phyloP scores from a whole-genome alignment of 2,329 filamentous ascomycete species.

The Lecanicillium sp. region DNA sequence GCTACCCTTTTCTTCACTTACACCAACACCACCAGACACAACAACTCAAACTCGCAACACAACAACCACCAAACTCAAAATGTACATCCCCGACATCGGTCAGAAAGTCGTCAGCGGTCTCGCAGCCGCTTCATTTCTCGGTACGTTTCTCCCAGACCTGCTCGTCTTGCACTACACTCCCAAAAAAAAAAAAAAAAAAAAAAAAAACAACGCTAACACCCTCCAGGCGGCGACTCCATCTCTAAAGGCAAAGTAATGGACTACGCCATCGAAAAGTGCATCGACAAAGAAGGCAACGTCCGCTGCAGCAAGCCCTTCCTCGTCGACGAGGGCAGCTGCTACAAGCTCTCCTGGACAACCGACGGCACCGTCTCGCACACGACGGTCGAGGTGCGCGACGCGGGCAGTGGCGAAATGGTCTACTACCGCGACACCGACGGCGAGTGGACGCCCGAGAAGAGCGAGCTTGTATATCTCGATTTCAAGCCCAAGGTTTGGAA shows the following conservation, averaged over 20 bases:
- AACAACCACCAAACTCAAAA: constrained; percentile 1
- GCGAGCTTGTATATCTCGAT: constrained; percentile 35
- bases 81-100: constrained; percentile 11
- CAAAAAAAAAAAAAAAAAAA: not conserved
- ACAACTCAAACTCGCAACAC: too few relatives aligned
- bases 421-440: constrained; percentile 37
- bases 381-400: constrained; percentile 26
- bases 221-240: constrained; percentile 11
- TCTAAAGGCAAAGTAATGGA: constrained; percentile 29
- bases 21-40: not conserved
- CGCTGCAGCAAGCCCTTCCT: constrained; percentile 32
- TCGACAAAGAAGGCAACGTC: constrained; percentile 28
- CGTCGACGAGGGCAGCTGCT: constrained; percentile 28
- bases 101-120: constrained; percentile 6
- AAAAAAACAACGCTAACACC: not conserved
- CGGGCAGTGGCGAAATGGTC: constrained; percentile 29
- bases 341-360: constrained; percentile 31
- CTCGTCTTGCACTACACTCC: not conserved
- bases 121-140: constrained; percentile 1
- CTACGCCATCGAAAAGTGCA: constrained; percentile 31
- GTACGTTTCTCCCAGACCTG: not conserved
- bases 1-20: not conserved
- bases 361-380: constrained; percentile 29
- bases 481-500: constrained; percentile 37
- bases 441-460: constrained; percentile 34